Evolutionary conservation across 139 green algal species (phyloP), one percentile per base, ranked within the genome.

Genomic region (Micractinium conductrix): DNA sequence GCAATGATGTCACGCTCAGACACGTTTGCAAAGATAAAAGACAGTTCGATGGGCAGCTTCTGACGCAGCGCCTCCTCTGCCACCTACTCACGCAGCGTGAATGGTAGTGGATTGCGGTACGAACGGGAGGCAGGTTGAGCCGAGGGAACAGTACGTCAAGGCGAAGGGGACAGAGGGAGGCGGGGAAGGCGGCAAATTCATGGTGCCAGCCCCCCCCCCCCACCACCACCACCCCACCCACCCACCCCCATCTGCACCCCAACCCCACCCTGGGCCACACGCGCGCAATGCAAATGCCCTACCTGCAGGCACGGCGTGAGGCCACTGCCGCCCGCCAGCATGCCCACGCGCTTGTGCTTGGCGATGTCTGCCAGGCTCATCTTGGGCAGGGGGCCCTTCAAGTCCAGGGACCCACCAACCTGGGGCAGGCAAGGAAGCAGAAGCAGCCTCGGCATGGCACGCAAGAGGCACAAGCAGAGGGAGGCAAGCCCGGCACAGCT

Each of bases 271-370:
- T n/a, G n/a, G n/a, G n/a, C n/a, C n/a, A n/a, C n/a, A n/a, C n/a
- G n/a, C n/a, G n/a, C n/a, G n/a, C n/a, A n/a, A n/a, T n/a, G n/a
- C n/a, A n/a, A n/a, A n/a, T n/a, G n/a, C n/a, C n/a, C n/a, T n/a
- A 58, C 73, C 75, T 81, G 91, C 45, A 94, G 79, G 90, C 94
- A 94, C 67, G 90, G 93, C 4, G 93, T 94, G 48, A 96, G 88
- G 21, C 93, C 93, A 21, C 89, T 95, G 26, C 93, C 93, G 44
- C 94, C 94, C 19, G 91, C 58, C 67, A 97, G 85, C 93, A 96
- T 94, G 68, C 95, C 95, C 73, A 98, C 92, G 2, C 85, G 28
- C 87, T 90, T 93, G 9, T 63, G 55, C 74, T 91, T 91, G 88
- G 94, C 74, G 7, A 45, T 88, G 55, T 96, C 92, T 10, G 91